A percentile compares a stretch with the other conserved stretches of the same genome.
These are phyloP conservation scores for Suillus occidentalis DNA, from an alignment of 768 basidiomycete genomes.

Conservation along the genomic window DNA sequence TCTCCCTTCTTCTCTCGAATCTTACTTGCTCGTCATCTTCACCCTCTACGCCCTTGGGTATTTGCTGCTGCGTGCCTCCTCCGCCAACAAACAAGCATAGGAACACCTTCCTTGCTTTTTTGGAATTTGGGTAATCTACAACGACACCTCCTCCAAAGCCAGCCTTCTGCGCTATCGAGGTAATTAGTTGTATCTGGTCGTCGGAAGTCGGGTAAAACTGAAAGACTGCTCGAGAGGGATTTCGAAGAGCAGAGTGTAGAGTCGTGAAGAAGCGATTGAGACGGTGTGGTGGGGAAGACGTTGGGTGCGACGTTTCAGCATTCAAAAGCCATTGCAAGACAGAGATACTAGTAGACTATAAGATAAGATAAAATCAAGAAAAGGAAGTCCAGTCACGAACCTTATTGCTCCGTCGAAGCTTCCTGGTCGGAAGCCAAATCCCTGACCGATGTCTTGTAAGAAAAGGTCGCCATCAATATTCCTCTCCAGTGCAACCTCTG, in stretches of 20 bases:
- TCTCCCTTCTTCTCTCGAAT: slow-evolving; percentile 79
- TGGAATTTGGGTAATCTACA: slow-evolving; percentile 96
- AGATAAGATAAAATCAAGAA: not conserved
- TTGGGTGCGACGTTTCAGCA: slow-evolving; percentile 88
- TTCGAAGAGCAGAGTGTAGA: slow-evolving; percentile 80
- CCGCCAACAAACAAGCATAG: slow-evolving; percentile 89
- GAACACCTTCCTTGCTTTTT: slow-evolving; percentile 94
- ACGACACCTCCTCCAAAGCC: slow-evolving; percentile 97
- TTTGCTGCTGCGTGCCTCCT: slow-evolving; percentile 62
- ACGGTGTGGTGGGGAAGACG: slow-evolving; percentile 86
- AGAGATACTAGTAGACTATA: slow-evolving; percentile 68
- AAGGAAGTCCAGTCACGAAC: slow-evolving; percentile 38
- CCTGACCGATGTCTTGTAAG: slow-evolving; percentile 96
- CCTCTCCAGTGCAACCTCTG: slow-evolving; percentile 93
- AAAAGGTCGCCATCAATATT: slow-evolving; percentile 97
- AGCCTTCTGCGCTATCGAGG: slow-evolving; percentile 87
- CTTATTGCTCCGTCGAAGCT: slow-evolving; percentile 98
- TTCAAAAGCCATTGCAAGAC: slow-evolving; percentile 99
- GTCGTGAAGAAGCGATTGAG: slow-evolving; percentile 91
- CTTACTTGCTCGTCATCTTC: slow-evolving; percentile 60
- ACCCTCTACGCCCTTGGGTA: slow-evolving; percentile 78
- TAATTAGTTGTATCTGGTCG: slow-evolving; percentile 95
- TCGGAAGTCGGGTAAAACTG: slow-evolving; percentile 98
- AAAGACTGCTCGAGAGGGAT: slow-evolving; percentile 82
- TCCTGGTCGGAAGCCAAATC: slow-evolving; percentile 94